Percentiles rank a stretch among this genome's conserved stretches.
Evolutionary conservation across 2,329 filamentous ascomycete genomes (phyloP).

Genomic region (Nemania sp.): DNA sequence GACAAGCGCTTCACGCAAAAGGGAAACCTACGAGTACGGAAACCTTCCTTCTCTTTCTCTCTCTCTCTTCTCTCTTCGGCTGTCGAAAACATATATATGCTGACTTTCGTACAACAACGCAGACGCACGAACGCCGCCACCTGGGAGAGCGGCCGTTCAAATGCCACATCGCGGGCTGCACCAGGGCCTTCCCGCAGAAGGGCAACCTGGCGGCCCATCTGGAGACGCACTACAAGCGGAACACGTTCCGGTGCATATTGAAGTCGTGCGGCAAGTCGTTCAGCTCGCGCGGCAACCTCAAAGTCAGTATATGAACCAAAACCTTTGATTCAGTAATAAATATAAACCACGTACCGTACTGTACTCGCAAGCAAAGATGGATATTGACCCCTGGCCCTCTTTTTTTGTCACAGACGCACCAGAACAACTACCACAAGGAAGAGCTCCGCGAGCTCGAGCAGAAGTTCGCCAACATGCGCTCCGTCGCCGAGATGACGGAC

Average conservation of each 20-base stretch:
- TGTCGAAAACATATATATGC: conserved; percentile 6
- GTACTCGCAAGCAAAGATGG: conserved; percentile 4
- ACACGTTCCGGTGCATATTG: conserved; percentile 79
- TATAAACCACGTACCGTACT: neutral
- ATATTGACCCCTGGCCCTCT: neutral
- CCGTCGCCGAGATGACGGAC: conserved; percentile 67
- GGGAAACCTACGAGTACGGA: conserved; percentile 80
- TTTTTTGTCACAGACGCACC: conserved; percentile 55
- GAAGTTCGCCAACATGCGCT: conserved; percentile 67
- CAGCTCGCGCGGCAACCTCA: conserved; percentile 88
- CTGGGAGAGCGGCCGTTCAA: conserved; percentile 84
- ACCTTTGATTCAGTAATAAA: too few relatives aligned
- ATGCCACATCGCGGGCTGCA: conserved; percentile 62
- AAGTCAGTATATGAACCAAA: conserved; percentile 58
- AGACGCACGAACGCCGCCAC: conserved; percentile 87
- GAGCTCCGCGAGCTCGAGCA: conserved; percentile 71
- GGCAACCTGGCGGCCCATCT: conserved; percentile 86
- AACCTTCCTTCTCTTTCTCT: too few relatives aligned
- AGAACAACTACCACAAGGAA: conserved; percentile 89
- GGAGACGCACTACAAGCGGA: conserved; percentile 76
- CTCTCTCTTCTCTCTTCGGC: neutral
- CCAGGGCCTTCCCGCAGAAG: conserved; percentile 81
- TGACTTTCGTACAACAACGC: conserved; percentile 22
- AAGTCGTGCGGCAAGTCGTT: conserved; percentile 87
- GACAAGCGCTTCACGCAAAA: conserved; percentile 83